Base-by-base conservation (phyloP, 2,329 filamentous ascomycete genomes). In the Clarireedia sp. region DNA sequence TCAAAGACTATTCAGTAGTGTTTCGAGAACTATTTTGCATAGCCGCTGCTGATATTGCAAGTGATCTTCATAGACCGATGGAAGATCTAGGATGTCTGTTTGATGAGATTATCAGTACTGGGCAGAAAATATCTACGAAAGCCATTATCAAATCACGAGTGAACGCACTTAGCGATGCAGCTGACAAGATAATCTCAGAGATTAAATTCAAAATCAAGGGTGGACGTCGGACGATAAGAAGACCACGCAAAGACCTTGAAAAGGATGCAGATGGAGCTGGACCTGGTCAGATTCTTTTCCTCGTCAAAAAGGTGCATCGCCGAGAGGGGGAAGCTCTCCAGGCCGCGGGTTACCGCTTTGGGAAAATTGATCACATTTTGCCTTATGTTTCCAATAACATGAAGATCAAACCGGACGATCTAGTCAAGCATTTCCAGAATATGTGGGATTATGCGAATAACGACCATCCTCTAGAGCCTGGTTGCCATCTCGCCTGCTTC, bases 1-100 rank as follows among this genome's bases (percentile, higher is more conserved):
- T 86, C 51, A 75, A 82, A 10, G 79, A 89, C 57, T 92, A 92
- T 68, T 85, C 89, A 36, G 74, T 85, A 16, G 77, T 91, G 1
- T 90, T 95, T 68, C 83, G 89, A 23, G 88, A 95, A 66, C 76
- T 91, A 9, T 95, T 95, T 69, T 95, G 89, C 65, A 77, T 89
- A 9, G 86, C 89, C 2, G 89, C 90, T 1, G 76, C 83, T 5
- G 80, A 84, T n/a, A 78, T 95, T 7, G 87, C 90, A 0, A 75
- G 80, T 12, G 79, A 81, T 51, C 74, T 91, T 59, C 81, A 82
- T 57, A 79, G 80, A 43, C 76, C 79, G 3, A 71, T 92, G 2
- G 75, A 79, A 6, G 76, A 82, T 3, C 71, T 87, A 7, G 89
- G 89, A 5, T 75, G 82, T 9, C 73, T 94, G 1, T 92, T 87